Base-by-base conservation (phyloP, 129 eudicot genomes). In the Flaveria linearis region DNA sequence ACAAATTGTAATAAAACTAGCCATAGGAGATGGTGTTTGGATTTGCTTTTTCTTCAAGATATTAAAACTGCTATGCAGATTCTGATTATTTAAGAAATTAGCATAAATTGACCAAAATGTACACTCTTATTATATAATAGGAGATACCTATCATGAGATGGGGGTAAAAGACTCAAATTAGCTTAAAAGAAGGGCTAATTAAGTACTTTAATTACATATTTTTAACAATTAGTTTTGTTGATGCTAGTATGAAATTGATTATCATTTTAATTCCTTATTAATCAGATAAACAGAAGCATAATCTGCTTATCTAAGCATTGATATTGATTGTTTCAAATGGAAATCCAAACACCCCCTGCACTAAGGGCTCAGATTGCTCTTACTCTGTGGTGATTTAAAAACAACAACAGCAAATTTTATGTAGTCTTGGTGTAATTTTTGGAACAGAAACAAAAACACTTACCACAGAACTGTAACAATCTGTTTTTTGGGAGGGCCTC, bases 401-500 rank as follows among this genome's bases (percentile, higher is more conserved):
- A 36, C 11, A 65, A 69, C 36, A 46, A 11, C 20, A 71, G 15
- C 39, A 50, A 9, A 33, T 9, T 64, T 30, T 52, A 25, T 69
- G 12, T 46, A 6, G 18, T 43, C 22, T 39, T 16, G 28, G 36
- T 18, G 62, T 8, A 26, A 23, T 70, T 55, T 73, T 20, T 41
- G 13, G 55, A 22, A 17, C 18, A 36, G 11, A 18, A 56, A 57
- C 14, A 56, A 15, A 61, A 28, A 51, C 69, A 80, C 87, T 80
- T 47, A 88, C 93, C 97, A 91, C 70, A 91, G 58, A 65, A 86
- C 78, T 10, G 97, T 91, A 74, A 83, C 74, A 30, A 91, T 8
- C 51, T 91, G 97, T 58, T 81, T 73, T 43, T 64, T 82, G 28
- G 97, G 93, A 53, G 94, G 88, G 28, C 97, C 94, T 7, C 97